Base-by-base conservation (phyloP, 2,329 filamentous ascomycete genomes). In the Aspergillus floridensis region DNA sequence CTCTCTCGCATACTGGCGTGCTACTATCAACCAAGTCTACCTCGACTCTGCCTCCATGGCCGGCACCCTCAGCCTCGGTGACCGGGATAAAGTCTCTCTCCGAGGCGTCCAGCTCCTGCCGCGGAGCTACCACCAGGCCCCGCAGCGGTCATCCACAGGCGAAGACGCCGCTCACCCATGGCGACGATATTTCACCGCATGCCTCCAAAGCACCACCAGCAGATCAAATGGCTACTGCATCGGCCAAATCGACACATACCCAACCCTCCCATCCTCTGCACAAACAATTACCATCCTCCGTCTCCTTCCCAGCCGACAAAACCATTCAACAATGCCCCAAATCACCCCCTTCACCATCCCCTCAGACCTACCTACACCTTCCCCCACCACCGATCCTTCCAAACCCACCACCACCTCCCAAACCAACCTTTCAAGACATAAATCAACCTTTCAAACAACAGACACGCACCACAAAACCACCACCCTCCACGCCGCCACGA, bases 21-120 rank as follows among this genome's bases (percentile, higher is more conserved):
- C 50, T 11, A 61, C 60, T 47, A 53, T 68, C 41, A 57, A 61
- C 35, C 59, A 54, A 29, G 52, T 66, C 46, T 67, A 66, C 35
- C 46, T 68, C 26, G 67, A 69, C 54, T 68, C 67, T 4, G 59
- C 57, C 12, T 60, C 63, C 11, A 44, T 69, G 26, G 62, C 62
- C 8, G 56, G 54, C n/a, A 54, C 51, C 6, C 59, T 63, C 21
- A 47, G 21, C 21, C 48, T 16, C 29, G 56, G 60, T 59, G 21
- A 53, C 58, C 44, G 61, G 59, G 24, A 56, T 56, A 52, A 63
- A 53, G 22, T 62, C 57, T 2, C 59, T 24, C 56, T 68, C 46
- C 57, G 59, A 11, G 65, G 62, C 4, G 48, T 68, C 11, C 58
- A 56, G 38, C 59, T 67, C 46, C 61, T 68, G 3, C 56, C 64